Evolutionary conservation across 139 green algal species (phyloP), one percentile per base, ranked within the genome.

Genomic region (Micromonas commoda): DNA sequence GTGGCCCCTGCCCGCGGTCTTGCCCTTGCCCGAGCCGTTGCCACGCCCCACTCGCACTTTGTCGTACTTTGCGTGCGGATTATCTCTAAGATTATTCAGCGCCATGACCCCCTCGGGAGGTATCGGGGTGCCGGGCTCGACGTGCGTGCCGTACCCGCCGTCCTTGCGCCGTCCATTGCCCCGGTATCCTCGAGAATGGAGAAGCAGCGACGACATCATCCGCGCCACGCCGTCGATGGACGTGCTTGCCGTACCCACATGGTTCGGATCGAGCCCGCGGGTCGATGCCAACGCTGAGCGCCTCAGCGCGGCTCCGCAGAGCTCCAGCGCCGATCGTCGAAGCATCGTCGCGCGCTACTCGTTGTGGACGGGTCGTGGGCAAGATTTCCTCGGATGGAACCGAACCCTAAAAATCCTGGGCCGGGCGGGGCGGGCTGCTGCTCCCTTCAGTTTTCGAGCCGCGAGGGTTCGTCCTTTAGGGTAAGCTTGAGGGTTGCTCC

Each of bases 1-100:
- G 78, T 93, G 89, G 19, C 90, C 90, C 9, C 87, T 35, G 20
- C 89, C 89, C 2, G 86, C 82, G 0, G 90, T 95, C 73, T 94
- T 95, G 38, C 90, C 90, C 32, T 86, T 77, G 9, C 90, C 86
- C 20, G 85, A 91, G 24, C 90, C 90, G 39, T 89, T 90, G 29
- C 90, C 90, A 29, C 90, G 76, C 0, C 90, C 90, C 19, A 92
- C 69, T 4, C 89, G 81, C 65, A 87, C 89, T n/a, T 26, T n/a
- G 9, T 20, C 19, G 38, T 64, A 65, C 29, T 32, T 3, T 6
- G 38, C 21, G 2, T 38, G 38, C 2, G 24, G 24, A 34, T 35
- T 26, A 16, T 64, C 39, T 33, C 35, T 52, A 21, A 76, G 21
- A 26, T 64, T 76, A 9, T 64, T 34, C 24, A 76, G 39, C 37